A percentile compares a stretch with the other conserved stretches of the same genome.
phyloP scores from a whole-genome alignment of 495 filamentous ascomycete genomes.

The Glarea lozoyensis region DNA sequence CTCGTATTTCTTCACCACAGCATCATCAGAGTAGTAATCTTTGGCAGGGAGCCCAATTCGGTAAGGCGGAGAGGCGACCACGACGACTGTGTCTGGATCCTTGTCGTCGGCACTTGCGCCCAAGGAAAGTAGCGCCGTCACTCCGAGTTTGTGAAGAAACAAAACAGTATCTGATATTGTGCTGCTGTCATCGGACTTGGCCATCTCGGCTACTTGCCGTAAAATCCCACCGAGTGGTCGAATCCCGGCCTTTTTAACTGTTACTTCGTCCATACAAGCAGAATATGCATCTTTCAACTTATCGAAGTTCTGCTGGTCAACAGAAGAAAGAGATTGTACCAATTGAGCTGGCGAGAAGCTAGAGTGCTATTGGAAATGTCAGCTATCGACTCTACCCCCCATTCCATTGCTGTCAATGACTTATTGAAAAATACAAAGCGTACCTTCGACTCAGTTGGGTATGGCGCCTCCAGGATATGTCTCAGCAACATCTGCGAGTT shows the following conservation, averaged over 20 bases:
- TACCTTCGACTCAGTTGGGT: conserved; percentile 34
- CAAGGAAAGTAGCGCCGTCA: conserved; percentile 37
- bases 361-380: conserved; percentile 27
- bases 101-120: conserved; percentile 49
- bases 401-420: not conserved
- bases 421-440: conserved; percentile 8
- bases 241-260: conserved; percentile 43
- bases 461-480: conserved; percentile 53
- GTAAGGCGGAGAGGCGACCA: conserved; percentile 42
- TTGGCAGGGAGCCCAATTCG: conserved; percentile 52
- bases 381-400: conserved; percentile 7
- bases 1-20: conserved; percentile 44
- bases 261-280: conserved; percentile 54
- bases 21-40: conserved; percentile 54
- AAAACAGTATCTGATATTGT: conserved; percentile 45
- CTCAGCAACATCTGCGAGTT: conserved; percentile 49
- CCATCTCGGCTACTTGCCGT: conserved; percentile 37
- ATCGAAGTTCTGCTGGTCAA: conserved; percentile 54
- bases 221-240: conserved; percentile 44
- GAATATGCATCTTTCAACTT: conserved; percentile 55
- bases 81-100: conserved; percentile 54
- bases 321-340: conserved; percentile 17
- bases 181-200: conserved; percentile 26
- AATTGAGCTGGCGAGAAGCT: conserved; percentile 34
- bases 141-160: conserved; percentile 38